Evolutionary conservation across 768 basidiomycete genomes (phyloP).

Genomic region (Naematelia aurantialba): DNA sequence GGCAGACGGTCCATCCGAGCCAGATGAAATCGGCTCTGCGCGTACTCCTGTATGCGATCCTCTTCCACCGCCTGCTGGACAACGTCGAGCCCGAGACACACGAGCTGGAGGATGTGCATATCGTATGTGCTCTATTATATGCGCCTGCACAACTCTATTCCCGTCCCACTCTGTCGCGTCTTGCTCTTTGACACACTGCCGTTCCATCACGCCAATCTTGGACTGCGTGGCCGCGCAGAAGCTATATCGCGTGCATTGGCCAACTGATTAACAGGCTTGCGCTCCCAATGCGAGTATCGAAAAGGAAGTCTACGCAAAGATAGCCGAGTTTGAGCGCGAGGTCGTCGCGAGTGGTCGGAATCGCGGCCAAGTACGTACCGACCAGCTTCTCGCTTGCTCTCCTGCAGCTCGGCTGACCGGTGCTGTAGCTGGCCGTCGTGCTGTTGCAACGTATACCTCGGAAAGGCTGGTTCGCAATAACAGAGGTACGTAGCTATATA

Average conservation of each 20-base stretch:
- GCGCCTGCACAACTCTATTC: not conserved
- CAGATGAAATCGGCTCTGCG: slow-evolving; percentile 29
- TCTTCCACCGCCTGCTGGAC: slow-evolving; percentile 40
- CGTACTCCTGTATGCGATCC: slow-evolving; percentile 30
- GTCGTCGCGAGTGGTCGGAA: slow-evolving; percentile 10
- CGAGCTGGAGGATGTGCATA: slow-evolving; percentile 31
- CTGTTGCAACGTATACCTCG: slow-evolving; percentile 37
- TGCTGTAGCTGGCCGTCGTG: slow-evolving; percentile 33
- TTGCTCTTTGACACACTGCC: slow-evolving; percentile 3
- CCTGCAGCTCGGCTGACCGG: not conserved
- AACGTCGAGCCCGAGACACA: slow-evolving; percentile 33
- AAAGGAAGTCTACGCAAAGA: slow-evolving; percentile 13
- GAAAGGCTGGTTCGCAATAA: slow-evolving; percentile 46
- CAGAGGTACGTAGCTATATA: slow-evolving; percentile 29
- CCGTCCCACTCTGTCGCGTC: no score
- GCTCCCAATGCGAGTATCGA: slow-evolving; percentile 13
- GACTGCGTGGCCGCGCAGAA: not conserved
- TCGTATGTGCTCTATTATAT: slow-evolving; percentile 33
- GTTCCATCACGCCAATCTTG: slow-evolving; percentile 1
- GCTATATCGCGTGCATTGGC: no score
- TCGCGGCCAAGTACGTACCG: slow-evolving; percentile 19
- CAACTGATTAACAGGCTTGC: slow-evolving; percentile 13
- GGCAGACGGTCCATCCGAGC: slow-evolving; percentile 25
- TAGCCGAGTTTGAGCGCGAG: slow-evolving; percentile 19
- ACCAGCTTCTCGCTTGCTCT: not conserved